phyloP scores from a whole-genome alignment of 495 filamentous ascomycete genomes.

The Penicillium cinerascens region DNA sequence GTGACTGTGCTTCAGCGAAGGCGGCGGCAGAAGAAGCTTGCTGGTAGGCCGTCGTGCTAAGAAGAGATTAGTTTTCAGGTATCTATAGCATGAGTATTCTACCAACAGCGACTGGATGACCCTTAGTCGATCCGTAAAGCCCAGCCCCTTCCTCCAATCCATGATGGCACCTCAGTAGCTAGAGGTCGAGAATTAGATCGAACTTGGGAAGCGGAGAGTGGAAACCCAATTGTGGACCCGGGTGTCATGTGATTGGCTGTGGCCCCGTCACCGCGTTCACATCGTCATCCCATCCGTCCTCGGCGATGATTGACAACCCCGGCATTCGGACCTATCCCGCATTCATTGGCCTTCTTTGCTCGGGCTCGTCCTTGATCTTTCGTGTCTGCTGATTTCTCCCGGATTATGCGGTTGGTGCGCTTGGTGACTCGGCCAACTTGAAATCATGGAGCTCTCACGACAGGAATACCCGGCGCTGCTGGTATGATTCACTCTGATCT shows the following conservation, averaged over 20 bases:
- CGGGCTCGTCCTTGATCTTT: slow-evolving; percentile 4
- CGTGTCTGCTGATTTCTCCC: slow-evolving; percentile 4
- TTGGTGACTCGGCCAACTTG: slow-evolving; percentile 23
- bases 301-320: slow-evolving; percentile 23
- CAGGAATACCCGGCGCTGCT: slow-evolving; percentile 94
- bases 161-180: slow-evolving; percentile 25
- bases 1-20: slow-evolving; percentile 41
- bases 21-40: slow-evolving; percentile 32
- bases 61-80: slow-evolving; percentile 11
- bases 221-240: slow-evolving; percentile 2
- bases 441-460: slow-evolving; percentile 73
- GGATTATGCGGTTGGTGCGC: slow-evolving; percentile 46
- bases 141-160: slow-evolving; percentile 39
- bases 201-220: no score
- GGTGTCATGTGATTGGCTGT: slow-evolving; percentile 22
- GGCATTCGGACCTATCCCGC: slow-evolving; percentile 17
- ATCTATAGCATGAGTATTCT: not conserved
- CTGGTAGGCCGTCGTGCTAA: slow-evolving; percentile 47
- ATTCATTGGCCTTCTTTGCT: slow-evolving; percentile 19
- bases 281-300: slow-evolving; percentile 29
- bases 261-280: no score
- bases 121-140: slow-evolving; percentile 51
- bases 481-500: slow-evolving; percentile 55
- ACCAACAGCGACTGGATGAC: slow-evolving; percentile 47
- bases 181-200: no score